These are phyloP conservation scores for Tuber magnatum DNA, from an alignment of 495 filamentous ascomycete species.

Conservation along the genomic window DNA sequence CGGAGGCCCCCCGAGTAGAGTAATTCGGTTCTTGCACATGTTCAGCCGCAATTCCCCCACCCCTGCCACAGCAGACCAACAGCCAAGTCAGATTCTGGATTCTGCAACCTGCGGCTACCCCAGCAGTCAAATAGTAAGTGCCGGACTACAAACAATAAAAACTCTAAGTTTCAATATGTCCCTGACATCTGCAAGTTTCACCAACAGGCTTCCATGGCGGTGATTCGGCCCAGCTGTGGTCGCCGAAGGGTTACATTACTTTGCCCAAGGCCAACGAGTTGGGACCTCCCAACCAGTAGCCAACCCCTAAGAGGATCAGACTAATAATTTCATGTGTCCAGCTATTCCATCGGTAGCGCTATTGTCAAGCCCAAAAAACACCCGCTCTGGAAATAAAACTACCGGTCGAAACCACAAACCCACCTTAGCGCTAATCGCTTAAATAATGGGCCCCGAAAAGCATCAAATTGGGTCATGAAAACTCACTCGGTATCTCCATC, in stretches of 20 bases:
- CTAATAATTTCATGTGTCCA: neutral
- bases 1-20: neutral
- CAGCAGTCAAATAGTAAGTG: neutral
- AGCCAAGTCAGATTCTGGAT: neutral
- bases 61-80: neutral
- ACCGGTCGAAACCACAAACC: neutral
- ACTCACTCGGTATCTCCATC: neutral
- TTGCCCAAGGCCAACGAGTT: neutral
- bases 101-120: neutral
- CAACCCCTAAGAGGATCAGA: neutral
- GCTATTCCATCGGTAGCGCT: neutral
- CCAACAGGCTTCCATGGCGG: neutral
- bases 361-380: neutral
- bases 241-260: too few relatives aligned
- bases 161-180: neutral
- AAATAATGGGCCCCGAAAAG: neutral
- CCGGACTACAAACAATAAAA: neutral
- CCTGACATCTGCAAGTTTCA: neutral
- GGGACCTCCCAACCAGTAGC: neutral
- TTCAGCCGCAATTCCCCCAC: neutral
- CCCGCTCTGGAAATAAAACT: neutral
- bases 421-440: neutral
- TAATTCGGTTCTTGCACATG: neutral
- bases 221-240: neutral
- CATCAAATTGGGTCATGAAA: neutral